phyloP scores from a whole-genome alignment of 148 eudicot genomes.

The Rhododendron simsii region DNA sequence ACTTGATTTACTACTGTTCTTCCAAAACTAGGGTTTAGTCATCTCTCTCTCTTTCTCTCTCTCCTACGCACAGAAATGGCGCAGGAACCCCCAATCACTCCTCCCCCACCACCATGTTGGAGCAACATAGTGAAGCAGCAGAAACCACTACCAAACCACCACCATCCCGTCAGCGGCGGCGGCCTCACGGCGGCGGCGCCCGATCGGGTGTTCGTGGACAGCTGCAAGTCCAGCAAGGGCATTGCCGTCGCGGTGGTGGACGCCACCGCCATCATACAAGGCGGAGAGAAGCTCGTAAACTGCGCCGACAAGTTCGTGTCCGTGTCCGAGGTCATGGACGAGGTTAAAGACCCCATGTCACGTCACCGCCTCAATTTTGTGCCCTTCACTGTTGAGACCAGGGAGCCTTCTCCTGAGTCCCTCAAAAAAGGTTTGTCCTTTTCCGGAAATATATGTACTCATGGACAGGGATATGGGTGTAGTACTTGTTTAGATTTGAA shows the following conservation, averaged over 20 bases:
- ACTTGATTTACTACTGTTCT: not conserved
- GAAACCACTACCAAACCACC: not conserved
- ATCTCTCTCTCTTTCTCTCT: not conserved
- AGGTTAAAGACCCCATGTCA: constrained; percentile 77
- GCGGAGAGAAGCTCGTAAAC: constrained; percentile 47
- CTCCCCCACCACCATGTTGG: constrained; percentile 44
- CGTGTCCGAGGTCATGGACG: constrained; percentile 58
- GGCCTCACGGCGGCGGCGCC: constrained; percentile 10
- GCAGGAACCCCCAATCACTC: constrained; percentile 14
- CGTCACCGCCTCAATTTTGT: constrained; percentile 64
- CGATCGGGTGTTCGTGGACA: constrained; percentile 16
- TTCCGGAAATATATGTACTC: not conserved
- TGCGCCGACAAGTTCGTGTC: constrained; percentile 68
- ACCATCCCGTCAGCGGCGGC: not conserved
- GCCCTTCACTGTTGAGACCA: constrained; percentile 52
- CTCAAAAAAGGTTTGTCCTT: constrained; percentile 59
- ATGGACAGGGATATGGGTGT: not conserved
- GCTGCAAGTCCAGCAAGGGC: constrained; percentile 58
- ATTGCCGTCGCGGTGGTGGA: constrained; percentile 85
- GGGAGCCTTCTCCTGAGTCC: constrained; percentile 75
- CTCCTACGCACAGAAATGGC: not conserved
- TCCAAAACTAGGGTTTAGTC: constrained; percentile 11
- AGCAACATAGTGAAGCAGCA: constrained; percentile 55
- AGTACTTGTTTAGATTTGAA: not conserved
- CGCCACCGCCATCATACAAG: constrained; percentile 88